phyloP scores from a whole-genome alignment of 345 rosid species.

The Rhodamnia argentea region DNA sequence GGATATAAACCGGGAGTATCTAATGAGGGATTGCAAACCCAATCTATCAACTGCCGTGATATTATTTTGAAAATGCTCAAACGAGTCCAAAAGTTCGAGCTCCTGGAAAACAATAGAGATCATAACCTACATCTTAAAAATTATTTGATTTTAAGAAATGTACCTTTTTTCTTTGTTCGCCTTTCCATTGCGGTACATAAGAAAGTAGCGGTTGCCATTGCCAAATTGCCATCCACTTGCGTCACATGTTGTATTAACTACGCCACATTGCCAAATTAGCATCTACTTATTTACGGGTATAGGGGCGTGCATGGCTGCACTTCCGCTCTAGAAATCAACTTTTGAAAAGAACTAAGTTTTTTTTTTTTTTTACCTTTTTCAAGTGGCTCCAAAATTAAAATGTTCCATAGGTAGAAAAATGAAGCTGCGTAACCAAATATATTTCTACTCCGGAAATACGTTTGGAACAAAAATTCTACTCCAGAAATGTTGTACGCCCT shows the following conservation, averaged over 20 bases:
- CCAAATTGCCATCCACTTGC: background rate
- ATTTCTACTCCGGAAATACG: no score
- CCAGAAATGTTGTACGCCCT: background rate
- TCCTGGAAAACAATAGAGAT: background rate
- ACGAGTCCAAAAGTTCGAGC: background rate
- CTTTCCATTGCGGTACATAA: background rate
- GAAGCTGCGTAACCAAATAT: no score
- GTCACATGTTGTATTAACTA: background rate
- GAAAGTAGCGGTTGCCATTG: background rate
- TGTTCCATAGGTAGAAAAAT: no score
- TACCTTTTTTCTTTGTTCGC: background rate
- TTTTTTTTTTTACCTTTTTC: no score
- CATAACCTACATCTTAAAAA: background rate
- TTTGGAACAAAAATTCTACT: no score
- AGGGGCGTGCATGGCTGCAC: no score
- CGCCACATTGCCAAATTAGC: background rate
- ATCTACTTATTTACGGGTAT: background rate
- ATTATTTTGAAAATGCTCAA: accelerated
- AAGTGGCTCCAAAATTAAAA: no score
- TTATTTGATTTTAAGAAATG: background rate
- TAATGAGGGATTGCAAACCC: background rate
- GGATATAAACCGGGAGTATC: background rate
- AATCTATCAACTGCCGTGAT: background rate
- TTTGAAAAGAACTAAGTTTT: no score
- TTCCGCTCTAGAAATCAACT: no score